Percentiles rank a stretch among this genome's conserved stretches.
Evolutionary conservation across 441 rosid species (phyloP).

Genomic region (Syzygium malaccense): DNA sequence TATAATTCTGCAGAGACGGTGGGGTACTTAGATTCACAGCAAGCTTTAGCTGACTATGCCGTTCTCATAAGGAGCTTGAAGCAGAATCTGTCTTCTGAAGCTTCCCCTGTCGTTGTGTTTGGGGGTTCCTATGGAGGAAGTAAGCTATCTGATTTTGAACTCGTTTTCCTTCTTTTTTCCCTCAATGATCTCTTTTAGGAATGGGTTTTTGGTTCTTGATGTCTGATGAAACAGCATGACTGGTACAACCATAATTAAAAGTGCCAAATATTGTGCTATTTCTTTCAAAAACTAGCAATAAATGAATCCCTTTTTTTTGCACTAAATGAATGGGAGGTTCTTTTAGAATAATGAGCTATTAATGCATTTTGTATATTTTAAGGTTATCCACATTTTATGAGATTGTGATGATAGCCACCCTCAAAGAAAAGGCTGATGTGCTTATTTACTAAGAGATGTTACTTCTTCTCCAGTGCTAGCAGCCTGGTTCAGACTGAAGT

Average conservation of each 20-base stretch:
- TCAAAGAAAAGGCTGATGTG: neutral
- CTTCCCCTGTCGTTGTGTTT: conserved; percentile 74
- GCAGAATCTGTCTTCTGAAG: conserved; percentile 58
- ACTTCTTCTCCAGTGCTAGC: conserved; percentile 56
- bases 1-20: conserved; percentile 45
- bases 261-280: neutral
- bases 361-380: neutral
- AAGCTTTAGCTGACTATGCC: conserved; percentile 74
- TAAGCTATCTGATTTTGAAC: conserved; percentile 12
- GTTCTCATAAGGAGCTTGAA: conserved; percentile 60
- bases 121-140: conserved; percentile 93
- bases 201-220: neutral
- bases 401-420: neutral
- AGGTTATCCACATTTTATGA: neutral
- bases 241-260: neutral
- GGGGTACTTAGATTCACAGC: conserved; percentile 71
- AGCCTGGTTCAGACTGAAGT: conserved; percentile 76
- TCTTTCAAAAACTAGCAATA: neutral
- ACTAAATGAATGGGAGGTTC: neutral
- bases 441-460: neutral
- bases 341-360: neutral
- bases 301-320: neutral
- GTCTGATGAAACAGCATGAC: neutral
- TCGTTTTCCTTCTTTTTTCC: neutral
- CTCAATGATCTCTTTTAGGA: neutral